Conservation (phyloP, 139 green algal species). For the Picocystis salinarum region DNA sequence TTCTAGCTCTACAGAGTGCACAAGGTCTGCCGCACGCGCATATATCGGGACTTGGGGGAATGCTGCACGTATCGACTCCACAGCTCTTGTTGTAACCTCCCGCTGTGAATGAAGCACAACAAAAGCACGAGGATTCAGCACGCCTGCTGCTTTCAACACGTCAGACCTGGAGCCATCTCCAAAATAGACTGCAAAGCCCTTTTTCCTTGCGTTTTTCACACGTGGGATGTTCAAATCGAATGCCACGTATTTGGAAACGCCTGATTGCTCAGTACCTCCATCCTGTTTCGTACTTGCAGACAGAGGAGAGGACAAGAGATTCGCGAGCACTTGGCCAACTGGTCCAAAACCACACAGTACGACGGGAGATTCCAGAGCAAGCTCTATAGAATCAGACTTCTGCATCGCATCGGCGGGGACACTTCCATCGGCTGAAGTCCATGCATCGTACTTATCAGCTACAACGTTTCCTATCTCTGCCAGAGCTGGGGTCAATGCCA, state of each 20-base stretch:
- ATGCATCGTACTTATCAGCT: slow-evolving; percentile 12
- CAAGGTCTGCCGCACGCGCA: slow-evolving; percentile 43
- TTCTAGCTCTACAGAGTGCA: slow-evolving; percentile 52
- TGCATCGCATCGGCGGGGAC: slow-evolving; percentile 1
- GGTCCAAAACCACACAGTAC: slow-evolving; percentile 63
- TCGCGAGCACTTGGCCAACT: slow-evolving; percentile 60
- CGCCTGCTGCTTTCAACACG: slow-evolving; percentile 56
- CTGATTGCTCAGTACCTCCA: slow-evolving; percentile 4
- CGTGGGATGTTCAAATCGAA: slow-evolving; percentile 56
- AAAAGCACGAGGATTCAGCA: slow-evolving; percentile 38
- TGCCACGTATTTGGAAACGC: slow-evolving; percentile 44
- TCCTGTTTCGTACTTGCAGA: no score
- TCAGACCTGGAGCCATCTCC: slow-evolving; percentile 44
- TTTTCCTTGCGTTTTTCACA: slow-evolving; percentile 18
- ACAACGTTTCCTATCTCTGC: slow-evolving; percentile 36
- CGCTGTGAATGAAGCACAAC: slow-evolving; percentile 48
- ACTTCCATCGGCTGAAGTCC: slow-evolving; percentile 3
- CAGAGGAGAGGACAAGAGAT: slow-evolving; percentile 59
- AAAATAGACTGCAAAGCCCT: slow-evolving; percentile 25
- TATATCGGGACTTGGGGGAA: slow-evolving; percentile 62
- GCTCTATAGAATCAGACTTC: slow-evolving; percentile 3
- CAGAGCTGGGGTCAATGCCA: slow-evolving; percentile 75
- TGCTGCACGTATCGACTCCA: slow-evolving; percentile 26
- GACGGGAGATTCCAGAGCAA: slow-evolving; percentile 24
- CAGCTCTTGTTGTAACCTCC: slow-evolving; percentile 25